Evolutionary conservation across 2,329 filamentous ascomycete species (phyloP), one percentile per base, ranked within the genome.

Genomic region (Clonostachys byssicola): DNA sequence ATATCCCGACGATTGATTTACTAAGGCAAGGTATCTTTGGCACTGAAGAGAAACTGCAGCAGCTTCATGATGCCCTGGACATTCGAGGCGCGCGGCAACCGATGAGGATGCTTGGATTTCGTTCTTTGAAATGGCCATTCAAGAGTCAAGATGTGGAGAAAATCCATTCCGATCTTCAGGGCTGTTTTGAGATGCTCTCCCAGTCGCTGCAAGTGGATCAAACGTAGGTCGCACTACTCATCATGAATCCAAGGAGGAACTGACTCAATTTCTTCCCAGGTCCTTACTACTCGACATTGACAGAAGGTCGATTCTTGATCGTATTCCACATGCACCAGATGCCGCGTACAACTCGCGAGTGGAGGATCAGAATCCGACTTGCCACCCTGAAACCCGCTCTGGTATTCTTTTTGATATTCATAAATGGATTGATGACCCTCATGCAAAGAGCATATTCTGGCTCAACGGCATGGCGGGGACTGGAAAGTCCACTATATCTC

Each of bases 381-480:
- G 44, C 39, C 38, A 12, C 12, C 20, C 38, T 7, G 9, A 40
- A 8, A 46, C 44, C 10, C 38, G 44, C n/a, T 38, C 34, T 8
- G 23, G 34, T 5, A 30, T 46, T 6, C n/a, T 46, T 4, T 20
- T n/a, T 10, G 16, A 42, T 14, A 33, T 46, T 4, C 6, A 5
- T 7, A 17, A 34, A 9, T 46, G 44, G 44, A 16, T 30, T 41
- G 38, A 46, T 12, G 30, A 16, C 13, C 34, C 16, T 9, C n/a
- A 12, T 10, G 14, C 12, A 20, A 41, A 41, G 44, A 16, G 16
- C 14, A 34, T 42, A 14, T 46, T 46, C 38, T 46, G 44, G 44
- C 33, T 46, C 10, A 46, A 42, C 18, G 44, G 44, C n/a, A 46
- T 42, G 30, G 38, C 44, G 8, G 44, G 44, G 10, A 46, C 44